A percentile compares a stretch with the other conserved stretches of the same genome.
Evolutionary conservation across 2,329 filamentous ascomycete species (phyloP).

Genomic region (Microcyclosporella mali): DNA sequence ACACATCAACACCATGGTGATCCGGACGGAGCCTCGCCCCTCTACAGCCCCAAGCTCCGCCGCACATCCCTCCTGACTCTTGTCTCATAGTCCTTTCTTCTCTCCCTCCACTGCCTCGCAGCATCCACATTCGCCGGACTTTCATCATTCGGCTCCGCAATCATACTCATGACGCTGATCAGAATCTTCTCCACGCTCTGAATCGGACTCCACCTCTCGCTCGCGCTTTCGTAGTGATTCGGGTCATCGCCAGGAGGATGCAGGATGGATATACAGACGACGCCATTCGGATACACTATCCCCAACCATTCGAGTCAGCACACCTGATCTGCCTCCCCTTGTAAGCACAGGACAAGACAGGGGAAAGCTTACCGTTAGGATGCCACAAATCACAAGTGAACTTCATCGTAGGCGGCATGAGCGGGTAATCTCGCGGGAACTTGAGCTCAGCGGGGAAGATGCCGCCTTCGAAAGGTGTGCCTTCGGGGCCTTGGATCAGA

Average conservation of each 20-base stretch:
- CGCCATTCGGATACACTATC: conserved; percentile 79
- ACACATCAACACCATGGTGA: not conserved
- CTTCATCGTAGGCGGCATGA: conserved; percentile 91
- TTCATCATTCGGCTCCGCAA: conserved; percentile 95
- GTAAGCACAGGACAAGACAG: too few relatives aligned
- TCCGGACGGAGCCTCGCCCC: not conserved
- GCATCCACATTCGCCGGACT: conserved; percentile 94
- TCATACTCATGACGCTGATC: conserved; percentile 96
- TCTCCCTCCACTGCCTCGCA: conserved; percentile 91
- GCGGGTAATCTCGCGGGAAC: conserved; percentile 95
- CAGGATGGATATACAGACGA: conserved; percentile 97
- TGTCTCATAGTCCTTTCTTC: conserved; percentile 74
- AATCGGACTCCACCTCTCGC: conserved; percentile 92
- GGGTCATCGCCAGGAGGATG: conserved; percentile 95
- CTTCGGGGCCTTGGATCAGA: conserved; percentile 89
- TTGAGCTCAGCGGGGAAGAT: conserved; percentile 91
- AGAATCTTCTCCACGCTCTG: conserved; percentile 97
- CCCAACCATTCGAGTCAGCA: too few relatives aligned
- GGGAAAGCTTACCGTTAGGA: conserved; percentile 70
- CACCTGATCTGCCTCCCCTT: not conserved
- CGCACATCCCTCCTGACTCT: conserved; percentile 78
- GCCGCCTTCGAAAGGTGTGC: conserved; percentile 91
- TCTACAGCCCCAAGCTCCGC: conserved; percentile 66
- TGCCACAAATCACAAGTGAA: conserved; percentile 94
- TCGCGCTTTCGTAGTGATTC: conserved; percentile 95